Percentiles rank a stretch among this genome's conserved stretches.
Evolutionary conservation across 257 asterid species (phyloP).

Genomic region (Nemophila menziesii): DNA sequence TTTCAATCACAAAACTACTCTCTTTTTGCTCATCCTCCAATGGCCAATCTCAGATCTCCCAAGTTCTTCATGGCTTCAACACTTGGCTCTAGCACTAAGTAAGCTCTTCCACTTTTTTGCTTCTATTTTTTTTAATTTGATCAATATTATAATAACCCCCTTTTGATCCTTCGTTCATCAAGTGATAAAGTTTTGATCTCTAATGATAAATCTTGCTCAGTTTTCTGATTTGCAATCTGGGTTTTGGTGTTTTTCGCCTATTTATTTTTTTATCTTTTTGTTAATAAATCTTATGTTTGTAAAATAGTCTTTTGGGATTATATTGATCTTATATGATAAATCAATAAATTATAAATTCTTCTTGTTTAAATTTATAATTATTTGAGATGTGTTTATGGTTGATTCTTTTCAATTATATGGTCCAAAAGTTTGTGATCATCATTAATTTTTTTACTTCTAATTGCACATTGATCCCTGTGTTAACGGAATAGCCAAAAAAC

Average conservation of each 20-base stretch:
- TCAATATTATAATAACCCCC: slow-evolving; percentile 1
- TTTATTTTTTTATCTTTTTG: too few species aligned
- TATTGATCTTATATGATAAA: too few species aligned
- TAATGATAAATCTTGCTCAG: not conserved
- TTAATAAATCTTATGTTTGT: too few species aligned
- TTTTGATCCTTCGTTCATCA: slow-evolving; percentile 8
- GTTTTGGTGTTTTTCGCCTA: too few species aligned
- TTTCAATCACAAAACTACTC: slow-evolving; percentile 29
- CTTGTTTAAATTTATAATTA: not conserved
- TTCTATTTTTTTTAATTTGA: not conserved
- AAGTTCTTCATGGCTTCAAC: slow-evolving; percentile 68
- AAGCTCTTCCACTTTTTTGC: not conserved
- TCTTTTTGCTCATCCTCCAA: slow-evolving; percentile 30
- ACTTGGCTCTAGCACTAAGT: slow-evolving; percentile 55
- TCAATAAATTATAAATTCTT: too few species aligned
- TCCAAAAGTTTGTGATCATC: too few species aligned
- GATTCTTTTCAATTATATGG: not conserved
- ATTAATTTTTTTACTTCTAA: too few species aligned
- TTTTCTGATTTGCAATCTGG: not conserved
- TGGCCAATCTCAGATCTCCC: slow-evolving; percentile 60
- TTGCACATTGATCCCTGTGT: too few species aligned
- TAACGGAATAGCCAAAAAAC: too few species aligned
- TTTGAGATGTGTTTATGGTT: not conserved
- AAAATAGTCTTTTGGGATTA: too few species aligned
- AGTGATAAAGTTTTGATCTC: not conserved